Conservation (phyloP, 1,284 basidiomycete genomes). For the Microbotryum intermedium region DNA sequence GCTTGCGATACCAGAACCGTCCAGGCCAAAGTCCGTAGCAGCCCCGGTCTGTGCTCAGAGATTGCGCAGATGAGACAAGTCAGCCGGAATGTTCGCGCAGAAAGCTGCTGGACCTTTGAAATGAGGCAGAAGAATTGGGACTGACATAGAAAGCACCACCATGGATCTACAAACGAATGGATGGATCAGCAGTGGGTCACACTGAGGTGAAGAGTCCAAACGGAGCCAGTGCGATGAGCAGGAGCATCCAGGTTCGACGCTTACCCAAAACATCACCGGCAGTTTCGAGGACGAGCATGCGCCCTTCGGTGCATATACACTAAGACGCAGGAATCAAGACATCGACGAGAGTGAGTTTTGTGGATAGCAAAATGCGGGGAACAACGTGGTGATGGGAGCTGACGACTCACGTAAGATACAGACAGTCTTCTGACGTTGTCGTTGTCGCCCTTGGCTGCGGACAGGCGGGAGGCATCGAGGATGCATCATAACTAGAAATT, state of each 20-base stretch:
- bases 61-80: too few species aligned
- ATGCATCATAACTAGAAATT: constrained; percentile 13
- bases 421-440: constrained; percentile 22
- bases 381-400: too few species aligned
- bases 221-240: neutral
- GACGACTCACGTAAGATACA: constrained; percentile 27
- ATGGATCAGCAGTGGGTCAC: neutral
- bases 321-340: neutral
- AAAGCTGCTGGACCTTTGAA: too few species aligned
- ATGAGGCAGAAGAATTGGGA: too few species aligned
- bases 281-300: constrained; percentile 5
- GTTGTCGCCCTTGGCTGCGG: constrained; percentile 2
- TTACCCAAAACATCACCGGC: constrained; percentile 30
- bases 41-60: constrained; percentile 46
- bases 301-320: constrained; percentile 4
- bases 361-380: neutral
- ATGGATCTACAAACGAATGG: constrained; percentile 56
- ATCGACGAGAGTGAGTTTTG: neutral
- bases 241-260: too few species aligned
- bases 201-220: neutral
- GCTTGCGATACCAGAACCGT: constrained; percentile 64
- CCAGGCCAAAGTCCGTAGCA: constrained; percentile 61
- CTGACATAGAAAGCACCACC: constrained; percentile 64
- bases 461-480: constrained; percentile 12
- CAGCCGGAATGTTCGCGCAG: too few species aligned